Percentiles rank a stretch among this genome's conserved stretches.
Conservation (phyloP, 2,329 filamentous ascomycete genomes). For the Byssothecium circinans region DNA sequence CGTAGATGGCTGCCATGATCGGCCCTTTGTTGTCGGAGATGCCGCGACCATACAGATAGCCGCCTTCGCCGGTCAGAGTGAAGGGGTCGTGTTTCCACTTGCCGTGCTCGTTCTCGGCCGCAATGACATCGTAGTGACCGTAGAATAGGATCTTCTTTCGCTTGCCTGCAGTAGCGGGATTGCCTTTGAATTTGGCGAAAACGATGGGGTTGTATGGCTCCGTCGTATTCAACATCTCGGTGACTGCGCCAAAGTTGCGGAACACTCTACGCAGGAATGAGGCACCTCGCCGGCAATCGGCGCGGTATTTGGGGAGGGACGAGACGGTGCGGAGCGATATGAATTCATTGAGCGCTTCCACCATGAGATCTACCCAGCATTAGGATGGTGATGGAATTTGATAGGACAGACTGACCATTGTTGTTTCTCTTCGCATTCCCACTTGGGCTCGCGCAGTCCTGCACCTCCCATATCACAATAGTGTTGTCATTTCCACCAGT, state of each 20-base stretch:
- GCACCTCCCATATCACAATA: slow-evolving; percentile 84
- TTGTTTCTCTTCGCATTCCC: slow-evolving; percentile 54
- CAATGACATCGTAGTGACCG: slow-evolving; percentile 96
- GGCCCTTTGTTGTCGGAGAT: slow-evolving; percentile 98
- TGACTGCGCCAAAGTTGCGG: slow-evolving; percentile 82
- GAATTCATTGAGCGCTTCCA: slow-evolving; percentile 72
- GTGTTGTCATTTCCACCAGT: slow-evolving; percentile 92
- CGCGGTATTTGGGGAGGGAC: slow-evolving; percentile 79
- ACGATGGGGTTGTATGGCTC: slow-evolving; percentile 87
- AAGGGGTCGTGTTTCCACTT: slow-evolving; percentile 92
- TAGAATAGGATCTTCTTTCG: slow-evolving; percentile 94
- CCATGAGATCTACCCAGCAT: slow-evolving; percentile 58
- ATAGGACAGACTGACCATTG: slow-evolving; percentile 51
- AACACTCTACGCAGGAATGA: slow-evolving; percentile 89
- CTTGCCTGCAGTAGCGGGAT: slow-evolving; percentile 63
- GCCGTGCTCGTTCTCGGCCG: slow-evolving; percentile 77
- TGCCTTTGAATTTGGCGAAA: slow-evolving; percentile 82
- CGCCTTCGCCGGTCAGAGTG: slow-evolving; percentile 82
- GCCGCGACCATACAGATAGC: slow-evolving; percentile 93
- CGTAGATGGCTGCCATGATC: slow-evolving; percentile 89
- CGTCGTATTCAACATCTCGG: slow-evolving; percentile 81
- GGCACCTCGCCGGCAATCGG: slow-evolving; percentile 89
- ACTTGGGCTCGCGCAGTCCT: slow-evolving; percentile 54
- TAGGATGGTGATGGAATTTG: slow-evolving; percentile 16
- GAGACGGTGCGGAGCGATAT: slow-evolving; percentile 92